These are phyloP conservation scores for Cynanchum wilfordii DNA, from an alignment of 257 asterid genomes.

Conservation along the genomic window DNA sequence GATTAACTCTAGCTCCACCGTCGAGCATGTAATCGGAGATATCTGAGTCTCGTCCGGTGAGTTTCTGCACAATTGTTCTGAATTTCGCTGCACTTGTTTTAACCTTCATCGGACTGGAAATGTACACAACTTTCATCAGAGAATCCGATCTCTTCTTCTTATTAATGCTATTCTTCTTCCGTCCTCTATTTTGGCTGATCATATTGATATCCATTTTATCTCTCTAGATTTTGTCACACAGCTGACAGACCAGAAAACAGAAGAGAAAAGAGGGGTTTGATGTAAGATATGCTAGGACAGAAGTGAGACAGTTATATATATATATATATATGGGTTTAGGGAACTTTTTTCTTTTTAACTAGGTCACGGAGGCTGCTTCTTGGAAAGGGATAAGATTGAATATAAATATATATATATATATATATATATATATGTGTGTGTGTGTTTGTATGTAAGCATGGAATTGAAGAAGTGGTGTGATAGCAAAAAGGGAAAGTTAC, in stretches of 20 bases:
- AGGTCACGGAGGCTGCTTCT: conserved; percentile 40
- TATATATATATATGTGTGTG: too few relatives aligned
- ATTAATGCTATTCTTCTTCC: background rate
- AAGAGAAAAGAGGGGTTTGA: background rate
- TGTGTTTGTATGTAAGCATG: too few relatives aligned
- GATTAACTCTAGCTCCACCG: background rate
- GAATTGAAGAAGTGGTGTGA: conserved; percentile 21
- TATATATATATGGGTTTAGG: conserved; percentile 10
- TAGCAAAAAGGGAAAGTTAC: conserved; percentile 32
- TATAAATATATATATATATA: too few relatives aligned
- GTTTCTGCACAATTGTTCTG: conserved; percentile 60
- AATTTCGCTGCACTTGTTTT: conserved; percentile 60
- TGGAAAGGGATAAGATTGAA: conserved; percentile 48
- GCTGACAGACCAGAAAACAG: too few relatives aligned
- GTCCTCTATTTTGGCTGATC: conserved; percentile 20
- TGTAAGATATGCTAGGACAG: too few relatives aligned
- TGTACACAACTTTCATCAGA: conserved; percentile 65
- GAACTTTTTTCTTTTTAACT: background rate
- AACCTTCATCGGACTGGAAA: conserved; percentile 83
- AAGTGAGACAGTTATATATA: background rate
- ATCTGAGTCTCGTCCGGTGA: conserved; percentile 69
- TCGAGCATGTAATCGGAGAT: conserved; percentile 33
- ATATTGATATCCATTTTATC: conserved; percentile 8
- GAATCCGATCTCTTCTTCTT: conserved; percentile 19
- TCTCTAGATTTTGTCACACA: background rate